Evolutionary conservation across 345 rosid genomes (phyloP), one percentile per base, ranked within the genome.

Genomic region (Laguncularia racemosa): DNA sequence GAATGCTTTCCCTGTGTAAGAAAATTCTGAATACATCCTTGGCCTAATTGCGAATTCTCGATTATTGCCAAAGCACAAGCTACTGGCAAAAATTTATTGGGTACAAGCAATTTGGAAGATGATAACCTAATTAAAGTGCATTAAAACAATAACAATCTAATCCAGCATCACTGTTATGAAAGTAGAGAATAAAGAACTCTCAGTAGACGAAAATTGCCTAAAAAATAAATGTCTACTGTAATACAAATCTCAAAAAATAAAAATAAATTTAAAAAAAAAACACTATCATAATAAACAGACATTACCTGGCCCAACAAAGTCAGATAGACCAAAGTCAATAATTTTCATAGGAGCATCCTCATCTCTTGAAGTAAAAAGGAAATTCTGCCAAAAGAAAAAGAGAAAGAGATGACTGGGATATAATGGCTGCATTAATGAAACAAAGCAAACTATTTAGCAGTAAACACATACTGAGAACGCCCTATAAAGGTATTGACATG

Each of bases 291-390:
- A 19, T 44, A 55, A 63, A 53, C 44, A 48, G 53, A 56, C 54
- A 20, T 61, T 84, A 88, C 96, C 96, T 67, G 92, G 85, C 73
- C 76, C 73, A 48, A 70, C 71, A 71, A 74, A 92, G 71, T 92
- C 95, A 64, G 96, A 88, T 49, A 88, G 82, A 52, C 99, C 99
- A 70, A 95, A 95, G 68, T 95, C 99, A 57, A 90, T 95, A 52
- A 88, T 82, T 81, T 88, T 95, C 84, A 95, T 76, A 57, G 81
- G 64, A 53, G 97, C 87, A 73, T 84, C 86, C 62, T 85, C 95
- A 45, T 77, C 81, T 70, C 70, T 79, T 58, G 87, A 81, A 58
- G 91, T 70, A 71, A 88, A 95, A 56, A 90, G 96, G 71, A 95
- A 90, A 75, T 95, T 90, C 96, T 95, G 86, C 47, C 63, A 62